A percentile compares a stretch with the other conserved stretches of the same genome.
Evolutionary conservation across 352 stramenopile species (phyloP).

Genomic region (Globisporangium lucens): DNA sequence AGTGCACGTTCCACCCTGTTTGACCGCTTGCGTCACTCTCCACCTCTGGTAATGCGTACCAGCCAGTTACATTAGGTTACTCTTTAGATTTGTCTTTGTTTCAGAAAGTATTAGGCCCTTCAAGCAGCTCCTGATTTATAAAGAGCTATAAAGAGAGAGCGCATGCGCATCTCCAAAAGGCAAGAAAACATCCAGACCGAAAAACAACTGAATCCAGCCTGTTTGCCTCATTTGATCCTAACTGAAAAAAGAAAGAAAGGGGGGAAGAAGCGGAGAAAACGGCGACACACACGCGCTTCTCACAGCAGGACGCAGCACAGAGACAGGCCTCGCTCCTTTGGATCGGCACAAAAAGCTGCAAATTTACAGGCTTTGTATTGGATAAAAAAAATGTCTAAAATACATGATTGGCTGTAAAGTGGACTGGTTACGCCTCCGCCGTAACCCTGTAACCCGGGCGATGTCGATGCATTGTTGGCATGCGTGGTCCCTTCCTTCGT

Average conservation of each 20-base stretch:
- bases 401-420: neutral
- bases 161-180: neutral
- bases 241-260: constrained; percentile 13
- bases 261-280: constrained; percentile 13
- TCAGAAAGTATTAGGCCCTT: too few relatives aligned
- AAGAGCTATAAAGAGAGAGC: neutral
- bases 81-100: neutral
- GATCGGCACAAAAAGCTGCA: neutral
- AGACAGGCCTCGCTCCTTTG: neutral
- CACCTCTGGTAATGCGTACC: neutral
- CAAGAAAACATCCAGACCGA: neutral
- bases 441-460: neutral
- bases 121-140: neutral
- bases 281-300: neutral
- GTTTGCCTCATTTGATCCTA: neutral
- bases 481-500: constrained; percentile 3
- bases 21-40: constrained; percentile 5
- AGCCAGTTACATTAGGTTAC: neutral
- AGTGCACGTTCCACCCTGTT: constrained; percentile 12
- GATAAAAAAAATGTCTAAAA: neutral
- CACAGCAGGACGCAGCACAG: neutral
- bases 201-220: neutral
- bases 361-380: neutral
- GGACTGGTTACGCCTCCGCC: neutral
- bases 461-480: neutral